These are phyloP conservation scores for Chalara sp. DNA, from an alignment of 2,329 filamentous ascomycete genomes.

Conservation along the genomic window DNA sequence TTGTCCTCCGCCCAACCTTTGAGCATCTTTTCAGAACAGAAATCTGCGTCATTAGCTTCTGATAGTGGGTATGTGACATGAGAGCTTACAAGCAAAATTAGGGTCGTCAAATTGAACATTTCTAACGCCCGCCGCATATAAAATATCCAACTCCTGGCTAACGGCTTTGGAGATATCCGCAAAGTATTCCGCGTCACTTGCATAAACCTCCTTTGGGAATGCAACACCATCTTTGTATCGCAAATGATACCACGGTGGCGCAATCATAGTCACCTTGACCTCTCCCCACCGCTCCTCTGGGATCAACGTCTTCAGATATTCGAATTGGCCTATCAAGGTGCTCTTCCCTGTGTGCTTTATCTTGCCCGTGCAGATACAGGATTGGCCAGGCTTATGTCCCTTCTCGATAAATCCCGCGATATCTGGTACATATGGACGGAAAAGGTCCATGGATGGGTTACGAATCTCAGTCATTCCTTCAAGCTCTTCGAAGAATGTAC, in stretches of 20 bases:
- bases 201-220: conserved; percentile 43
- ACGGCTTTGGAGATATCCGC: conserved; percentile 47
- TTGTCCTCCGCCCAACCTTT: conserved; percentile 48
- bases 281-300: conserved; percentile 55
- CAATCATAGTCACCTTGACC: conserved; percentile 62
- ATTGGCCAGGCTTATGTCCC: conserved; percentile 39
- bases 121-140: conserved; percentile 45
- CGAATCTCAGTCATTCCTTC: conserved; percentile 22
- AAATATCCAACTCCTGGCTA: conserved; percentile 41
- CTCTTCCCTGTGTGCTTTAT: conserved; percentile 32
- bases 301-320: conserved; percentile 51
- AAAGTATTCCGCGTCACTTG: conserved; percentile 45
- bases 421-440: conserved; percentile 33
- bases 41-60: conserved; percentile 40
- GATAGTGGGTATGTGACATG: conserved; percentile 1
- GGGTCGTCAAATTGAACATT: conserved; percentile 51
- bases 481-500: conserved; percentile 22
- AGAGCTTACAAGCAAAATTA: conserved; percentile 52
- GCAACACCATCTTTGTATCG: conserved; percentile 47
- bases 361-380: conserved; percentile 38
- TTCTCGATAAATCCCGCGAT: conserved; percentile 34
- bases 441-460: conserved; percentile 29
- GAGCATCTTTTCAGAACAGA: conserved; percentile 67
- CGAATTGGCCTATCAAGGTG: conserved; percentile 47
- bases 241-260: conserved; percentile 65